A percentile compares a stretch with the other conserved stretches of the same genome.
These are phyloP conservation scores for Conticribra guillardii DNA, from an alignment of 108 stramenopile genomes.

Conservation along the genomic window DNA sequence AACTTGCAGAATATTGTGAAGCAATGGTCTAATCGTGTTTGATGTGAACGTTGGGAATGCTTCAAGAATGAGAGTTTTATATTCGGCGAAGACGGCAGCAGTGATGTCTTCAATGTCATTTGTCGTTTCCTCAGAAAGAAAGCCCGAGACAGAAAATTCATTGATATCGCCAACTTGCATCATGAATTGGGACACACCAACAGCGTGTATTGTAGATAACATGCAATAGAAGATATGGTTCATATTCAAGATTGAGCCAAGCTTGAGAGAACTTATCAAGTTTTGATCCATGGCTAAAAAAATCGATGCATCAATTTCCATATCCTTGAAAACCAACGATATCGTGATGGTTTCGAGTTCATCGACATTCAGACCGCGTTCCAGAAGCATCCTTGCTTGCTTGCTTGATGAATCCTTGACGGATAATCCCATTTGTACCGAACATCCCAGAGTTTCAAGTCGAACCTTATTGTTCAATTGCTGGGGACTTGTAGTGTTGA, in stretches of 20 bases:
- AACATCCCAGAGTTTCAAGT: constrained; percentile 46
- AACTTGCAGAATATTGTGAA: constrained; percentile 45
- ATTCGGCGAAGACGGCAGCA: constrained; percentile 38
- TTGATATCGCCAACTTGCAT: constrained; percentile 50
- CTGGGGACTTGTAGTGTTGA: constrained; percentile 52
- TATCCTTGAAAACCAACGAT: constrained; percentile 45
- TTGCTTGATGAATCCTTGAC: constrained; percentile 23
- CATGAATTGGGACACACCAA: constrained; percentile 40
- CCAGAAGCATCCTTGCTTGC: constrained; percentile 8
- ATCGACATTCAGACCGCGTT: constrained; percentile 12
- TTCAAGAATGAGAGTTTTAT: constrained; percentile 38
- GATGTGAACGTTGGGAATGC: constrained; percentile 42
- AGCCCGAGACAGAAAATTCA: constrained; percentile 41
- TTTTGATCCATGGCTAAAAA: constrained; percentile 64
- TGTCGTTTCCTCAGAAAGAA: constrained; percentile 44
- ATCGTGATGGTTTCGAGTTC: constrained; percentile 47
- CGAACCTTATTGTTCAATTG: constrained; percentile 54
- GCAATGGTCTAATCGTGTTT: constrained; percentile 32
- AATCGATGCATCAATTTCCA: constrained; percentile 54
- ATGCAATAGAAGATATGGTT: constrained; percentile 43
- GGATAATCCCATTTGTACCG: constrained; percentile 52
- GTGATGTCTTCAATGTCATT: constrained; percentile 31
- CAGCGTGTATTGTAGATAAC: constrained; percentile 34
- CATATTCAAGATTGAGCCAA: constrained; percentile 50
- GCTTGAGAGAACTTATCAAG: constrained; percentile 32